A percentile compares a stretch with the other conserved stretches of the same genome.
These are phyloP conservation scores for Exophiala xenobiotica DNA, from an alignment of 2,329 filamentous ascomycete species.

Conservation along the genomic window DNA sequence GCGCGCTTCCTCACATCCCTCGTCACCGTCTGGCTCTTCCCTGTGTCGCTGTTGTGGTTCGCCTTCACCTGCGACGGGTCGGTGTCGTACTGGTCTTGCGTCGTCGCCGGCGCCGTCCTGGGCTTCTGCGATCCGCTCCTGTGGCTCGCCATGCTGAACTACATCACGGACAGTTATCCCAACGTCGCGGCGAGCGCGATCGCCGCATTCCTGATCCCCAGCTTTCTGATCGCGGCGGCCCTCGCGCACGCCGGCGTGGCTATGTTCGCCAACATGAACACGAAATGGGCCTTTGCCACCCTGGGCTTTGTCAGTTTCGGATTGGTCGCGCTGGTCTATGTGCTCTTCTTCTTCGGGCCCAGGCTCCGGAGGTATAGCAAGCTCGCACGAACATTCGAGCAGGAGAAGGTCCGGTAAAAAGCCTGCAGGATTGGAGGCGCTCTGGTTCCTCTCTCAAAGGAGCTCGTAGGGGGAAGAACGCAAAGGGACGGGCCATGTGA, in stretches of 20 bases:
- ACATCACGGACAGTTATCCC: conserved; percentile 45
- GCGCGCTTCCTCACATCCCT: conserved; percentile 45
- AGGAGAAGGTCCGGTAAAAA: neutral
- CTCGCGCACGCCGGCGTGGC: conserved; percentile 43
- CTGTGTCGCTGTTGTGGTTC: conserved; percentile 45
- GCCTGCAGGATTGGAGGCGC: neutral
- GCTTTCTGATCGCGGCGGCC: conserved; percentile 43
- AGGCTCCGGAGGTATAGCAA: conserved; percentile 37
- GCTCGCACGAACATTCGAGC: conserved; percentile 31
- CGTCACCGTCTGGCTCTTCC: conserved; percentile 46
- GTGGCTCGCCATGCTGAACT: conserved; percentile 47
- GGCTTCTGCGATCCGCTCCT: conserved; percentile 46
- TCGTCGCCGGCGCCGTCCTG: conserved; percentile 42
- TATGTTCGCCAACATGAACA: conserved; percentile 41
- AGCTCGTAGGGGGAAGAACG: too few species aligned
- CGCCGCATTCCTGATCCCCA: conserved; percentile 46
- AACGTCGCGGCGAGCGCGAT: conserved; percentile 45
- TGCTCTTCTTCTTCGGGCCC: conserved; percentile 44
- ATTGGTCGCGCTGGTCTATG: conserved; percentile 42
- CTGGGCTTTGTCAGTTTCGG: conserved; percentile 44
- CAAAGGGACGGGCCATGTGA: neutral
- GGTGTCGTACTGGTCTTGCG: conserved; percentile 43
- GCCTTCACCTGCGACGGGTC: conserved; percentile 42
- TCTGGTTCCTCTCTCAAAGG: too few species aligned
- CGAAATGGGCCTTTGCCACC: conserved; percentile 44